Evolutionary conservation across 371 early-diverging fungal genomes (phyloP).

Genomic region (Lichtheimia ramosa): DNA sequence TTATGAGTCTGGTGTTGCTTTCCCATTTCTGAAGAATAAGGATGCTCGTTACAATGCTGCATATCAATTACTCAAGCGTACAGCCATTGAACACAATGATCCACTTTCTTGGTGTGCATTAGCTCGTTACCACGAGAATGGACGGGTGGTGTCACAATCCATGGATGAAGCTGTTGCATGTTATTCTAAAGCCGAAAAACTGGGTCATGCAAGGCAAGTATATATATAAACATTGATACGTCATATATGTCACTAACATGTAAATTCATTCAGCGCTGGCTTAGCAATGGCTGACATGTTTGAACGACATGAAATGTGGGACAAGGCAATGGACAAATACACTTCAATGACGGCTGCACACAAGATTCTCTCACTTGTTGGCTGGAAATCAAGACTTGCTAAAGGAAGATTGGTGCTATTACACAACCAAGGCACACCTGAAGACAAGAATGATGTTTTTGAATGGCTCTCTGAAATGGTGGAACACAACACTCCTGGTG

Average conservation of each 20-base stretch:
- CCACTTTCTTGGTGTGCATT: constrained; percentile 17
- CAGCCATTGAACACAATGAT: constrained; percentile 12
- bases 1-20: constrained; percentile 9
- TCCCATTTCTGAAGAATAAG: constrained; percentile 5
- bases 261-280: constrained; percentile 14
- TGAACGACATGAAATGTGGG: constrained; percentile 9
- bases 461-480: constrained; percentile 20
- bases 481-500: constrained; percentile 2
- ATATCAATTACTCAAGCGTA: constrained; percentile 7
- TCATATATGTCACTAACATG: background rate
- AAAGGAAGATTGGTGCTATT: constrained; percentile 10
- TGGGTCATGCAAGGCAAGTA: constrained; percentile 31
- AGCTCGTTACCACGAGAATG: constrained; percentile 31
- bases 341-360: constrained; percentile 5
- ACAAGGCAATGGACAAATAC: constrained; percentile 15
- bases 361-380: constrained; percentile 7
- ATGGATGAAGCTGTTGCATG: constrained; percentile 24
- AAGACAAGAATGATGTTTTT: constrained; percentile 3
- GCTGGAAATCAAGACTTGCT: constrained; percentile 16
- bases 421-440: constrained; percentile 4
- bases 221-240: background rate
- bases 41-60: constrained; percentile 11
- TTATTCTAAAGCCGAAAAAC: constrained; percentile 19
- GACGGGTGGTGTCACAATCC: constrained; percentile 13
- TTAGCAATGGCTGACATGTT: constrained; percentile 14